Percentiles rank a stretch among this genome's conserved stretches.
Conservation (phyloP, 345 rosid species). For the Populus davidiana region DNA sequence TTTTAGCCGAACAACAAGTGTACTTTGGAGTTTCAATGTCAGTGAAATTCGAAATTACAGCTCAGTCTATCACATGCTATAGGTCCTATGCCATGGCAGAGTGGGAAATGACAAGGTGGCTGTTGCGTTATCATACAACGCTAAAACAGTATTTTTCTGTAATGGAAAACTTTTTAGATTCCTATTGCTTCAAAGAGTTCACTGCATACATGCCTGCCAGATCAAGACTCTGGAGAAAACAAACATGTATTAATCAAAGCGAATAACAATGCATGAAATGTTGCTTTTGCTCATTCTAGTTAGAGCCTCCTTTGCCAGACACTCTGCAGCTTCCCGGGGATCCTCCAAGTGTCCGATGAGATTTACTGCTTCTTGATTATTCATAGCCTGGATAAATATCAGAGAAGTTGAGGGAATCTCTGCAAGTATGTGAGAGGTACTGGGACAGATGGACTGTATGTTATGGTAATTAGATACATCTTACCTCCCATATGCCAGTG, state of each 20-base stretch:
- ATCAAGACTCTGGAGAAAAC: background rate
- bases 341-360: slow-evolving; percentile 56
- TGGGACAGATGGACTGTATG: background rate
- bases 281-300: slow-evolving; percentile 54
- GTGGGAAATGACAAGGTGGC: background rate
- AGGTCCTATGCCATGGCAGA: background rate
- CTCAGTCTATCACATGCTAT: background rate
- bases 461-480: background rate
- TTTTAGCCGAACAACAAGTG: background rate
- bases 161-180: background rate
- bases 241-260: slow-evolving; percentile 37
- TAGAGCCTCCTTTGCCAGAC: slow-evolving; percentile 62
- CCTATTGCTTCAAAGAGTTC: background rate
- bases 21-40: background rate
- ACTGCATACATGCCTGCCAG: background rate
- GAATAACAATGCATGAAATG: slow-evolving; percentile 61
- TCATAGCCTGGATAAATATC: slow-evolving; percentile 51
- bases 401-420: background rate
- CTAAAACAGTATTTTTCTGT: background rate
- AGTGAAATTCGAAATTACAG: background rate
- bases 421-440: background rate
- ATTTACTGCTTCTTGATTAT: slow-evolving; percentile 66
- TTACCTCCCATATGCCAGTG: slow-evolving; percentile 77
- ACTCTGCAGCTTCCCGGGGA: slow-evolving; percentile 67
- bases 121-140: background rate